Base-by-base conservation (phyloP, 352 stramenopile genomes). In the Pythium brachiatum region DNA sequence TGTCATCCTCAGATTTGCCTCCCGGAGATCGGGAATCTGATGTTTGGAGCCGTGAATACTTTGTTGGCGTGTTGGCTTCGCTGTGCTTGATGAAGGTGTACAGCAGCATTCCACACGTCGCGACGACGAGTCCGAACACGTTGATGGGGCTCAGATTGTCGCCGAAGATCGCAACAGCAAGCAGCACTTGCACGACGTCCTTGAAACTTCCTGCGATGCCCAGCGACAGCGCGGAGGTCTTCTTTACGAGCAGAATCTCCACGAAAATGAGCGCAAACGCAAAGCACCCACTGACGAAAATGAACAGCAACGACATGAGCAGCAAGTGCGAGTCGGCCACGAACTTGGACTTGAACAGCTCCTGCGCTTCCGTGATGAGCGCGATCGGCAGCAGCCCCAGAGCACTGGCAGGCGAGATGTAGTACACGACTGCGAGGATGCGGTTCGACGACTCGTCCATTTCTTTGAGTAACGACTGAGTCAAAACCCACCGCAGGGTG, bases 201-300 rank as follows among this genome's bases (percentile, higher is more conserved):
- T 92, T 94, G 53, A 91, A 77, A 51, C 84, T 92, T 20, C 83
- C 85, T 16, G 83, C 81, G 44, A 94, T 92, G 25, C 80, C 80
- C 8, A 95, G 70, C 18, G 84, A 91, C 44, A 95, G 62, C 20
- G 81, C 84, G 27, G 86, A 94, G 16, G 86, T 95, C 57, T 90
- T 86, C 62, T 90, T 89, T 15, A 93, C 74, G 11, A 95, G 72
- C 60, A 83, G 63, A 53, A 94, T 87, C 70, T 95, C 83, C 43
- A 92, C 79, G 31, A 92, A 89, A 58, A 95, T 89, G 43, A 94
- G 73, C 46, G 79, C 75, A 60, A 93, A 93, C 0, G 81, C 79
- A 15, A 95, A 69, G 32, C 73, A 78, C 15, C 83, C 85, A 48
- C 79, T 86, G 32, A 86, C 70, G 31, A 91, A 74, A 47, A 94